Conservation (phyloP, 169 alveolate genomes). For the Cryptosporidium canis region DNA sequence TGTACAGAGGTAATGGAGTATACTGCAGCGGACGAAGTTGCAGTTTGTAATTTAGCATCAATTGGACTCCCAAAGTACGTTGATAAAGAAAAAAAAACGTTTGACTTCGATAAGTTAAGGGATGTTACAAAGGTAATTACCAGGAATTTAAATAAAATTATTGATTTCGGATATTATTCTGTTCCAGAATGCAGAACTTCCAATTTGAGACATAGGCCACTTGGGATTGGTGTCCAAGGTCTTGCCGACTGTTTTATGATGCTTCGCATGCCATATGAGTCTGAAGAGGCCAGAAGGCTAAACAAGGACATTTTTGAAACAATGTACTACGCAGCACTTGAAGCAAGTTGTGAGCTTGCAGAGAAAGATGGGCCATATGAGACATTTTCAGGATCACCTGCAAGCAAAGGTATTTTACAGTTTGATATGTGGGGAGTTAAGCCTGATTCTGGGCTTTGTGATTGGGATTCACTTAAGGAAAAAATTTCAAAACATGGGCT, state of each 20-base stretch:
- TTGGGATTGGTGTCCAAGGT: constrained; percentile 99
- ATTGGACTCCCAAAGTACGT: constrained; percentile 89
- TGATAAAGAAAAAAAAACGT: constrained; percentile 75
- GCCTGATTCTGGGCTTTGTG: constrained; percentile 86
- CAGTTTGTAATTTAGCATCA: constrained; percentile 99
- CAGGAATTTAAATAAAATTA: constrained; percentile 92
- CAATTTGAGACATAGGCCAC: constrained; percentile 97
- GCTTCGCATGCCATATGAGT: constrained; percentile 95
- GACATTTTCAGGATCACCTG: constrained; percentile 95
- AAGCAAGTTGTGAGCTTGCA: constrained; percentile 94
- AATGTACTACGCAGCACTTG: constrained; percentile 96
- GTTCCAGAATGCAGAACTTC: constrained; percentile 92
- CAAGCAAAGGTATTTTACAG: constrained; percentile 94
- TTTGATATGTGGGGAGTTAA: constrained; percentile 96
- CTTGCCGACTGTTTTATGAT: constrained; percentile 96
- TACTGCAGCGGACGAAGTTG: constrained; percentile 97
- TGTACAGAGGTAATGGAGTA: constrained; percentile 98
- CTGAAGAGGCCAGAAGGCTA: constrained; percentile 91
- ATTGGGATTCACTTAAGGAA: constrained; percentile 93
- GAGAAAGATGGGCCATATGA: constrained; percentile 92
- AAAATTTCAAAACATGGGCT: constrained; percentile 92
- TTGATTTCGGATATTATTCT: constrained; percentile 96
- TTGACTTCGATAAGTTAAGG: constrained; percentile 83
- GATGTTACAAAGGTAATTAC: constrained; percentile 91
- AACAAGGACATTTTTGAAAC: constrained; percentile 96